Evolutionary conservation across 441 rosid species (phyloP).

Genomic region (Croton laevigatus): DNA sequence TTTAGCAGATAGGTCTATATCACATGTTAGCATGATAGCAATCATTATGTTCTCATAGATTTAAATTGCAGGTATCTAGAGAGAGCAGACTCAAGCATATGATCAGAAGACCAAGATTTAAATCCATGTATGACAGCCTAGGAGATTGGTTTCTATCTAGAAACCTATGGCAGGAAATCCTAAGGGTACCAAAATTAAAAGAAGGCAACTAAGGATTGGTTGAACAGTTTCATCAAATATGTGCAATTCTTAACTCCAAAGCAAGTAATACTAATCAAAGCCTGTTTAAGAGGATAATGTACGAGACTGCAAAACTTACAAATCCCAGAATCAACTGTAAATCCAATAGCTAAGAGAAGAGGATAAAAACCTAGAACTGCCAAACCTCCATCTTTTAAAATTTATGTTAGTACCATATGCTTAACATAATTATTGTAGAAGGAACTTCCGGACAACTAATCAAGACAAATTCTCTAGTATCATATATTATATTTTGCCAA

Average conservation of each 20-base stretch:
- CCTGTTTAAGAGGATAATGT: neutral
- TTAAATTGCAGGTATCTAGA: neutral
- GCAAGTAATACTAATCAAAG: neutral
- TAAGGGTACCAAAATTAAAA: neutral
- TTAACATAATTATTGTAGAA: neutral
- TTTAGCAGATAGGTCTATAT: neutral
- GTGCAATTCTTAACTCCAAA: neutral
- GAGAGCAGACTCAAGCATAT: neutral
- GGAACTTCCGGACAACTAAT: constrained; percentile 5
- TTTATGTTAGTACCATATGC: neutral
- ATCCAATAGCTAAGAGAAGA: neutral
- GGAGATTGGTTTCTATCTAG: neutral
- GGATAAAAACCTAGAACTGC: neutral
- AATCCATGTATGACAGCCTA: neutral
- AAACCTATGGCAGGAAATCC: neutral
- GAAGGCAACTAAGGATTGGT: neutral
- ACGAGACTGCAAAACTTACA: neutral
- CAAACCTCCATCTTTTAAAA: neutral
- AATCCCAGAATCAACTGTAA: neutral
- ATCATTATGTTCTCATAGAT: neutral
- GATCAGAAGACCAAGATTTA: neutral
- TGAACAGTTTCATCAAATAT: neutral
- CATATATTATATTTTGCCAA: neutral
- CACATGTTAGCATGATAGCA: neutral
- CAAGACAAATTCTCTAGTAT: constrained; percentile 5